Percentiles rank a stretch among this genome's conserved stretches.
Conservation (phyloP, 371 early-diverging fungal species). For the Lichtheimia hyalospora region DNA sequence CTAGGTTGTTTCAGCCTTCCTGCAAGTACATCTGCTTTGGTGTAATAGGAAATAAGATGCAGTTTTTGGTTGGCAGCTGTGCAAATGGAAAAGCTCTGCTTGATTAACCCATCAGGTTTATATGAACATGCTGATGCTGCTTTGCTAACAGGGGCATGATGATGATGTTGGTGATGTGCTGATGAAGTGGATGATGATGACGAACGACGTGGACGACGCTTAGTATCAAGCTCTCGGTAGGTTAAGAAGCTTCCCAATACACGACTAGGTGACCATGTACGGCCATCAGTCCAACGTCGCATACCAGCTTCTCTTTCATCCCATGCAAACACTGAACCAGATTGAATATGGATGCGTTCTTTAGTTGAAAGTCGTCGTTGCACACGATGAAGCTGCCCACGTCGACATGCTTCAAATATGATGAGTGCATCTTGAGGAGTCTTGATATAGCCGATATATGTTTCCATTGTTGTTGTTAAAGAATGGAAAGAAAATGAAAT, state of each 20-base stretch:
- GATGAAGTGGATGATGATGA: conserved; percentile 19
- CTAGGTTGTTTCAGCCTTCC: conserved; percentile 54
- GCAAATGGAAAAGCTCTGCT: conserved; percentile 63
- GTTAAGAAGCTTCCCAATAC: conserved; percentile 74
- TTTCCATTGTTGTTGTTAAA: conserved; percentile 31
- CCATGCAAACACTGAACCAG: conserved; percentile 84
- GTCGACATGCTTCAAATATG: conserved; percentile 80
- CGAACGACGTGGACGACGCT: conserved; percentile 39
- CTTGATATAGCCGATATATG: conserved; percentile 66
- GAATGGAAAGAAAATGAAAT: conserved; percentile 11
- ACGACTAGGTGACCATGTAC: conserved; percentile 84
- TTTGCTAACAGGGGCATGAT: conserved; percentile 17
- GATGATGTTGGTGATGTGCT: not conserved
- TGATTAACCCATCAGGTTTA: conserved; percentile 58
- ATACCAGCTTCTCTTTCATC: conserved; percentile 85
- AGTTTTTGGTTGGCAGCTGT: conserved; percentile 77
- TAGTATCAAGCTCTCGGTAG: conserved; percentile 72
- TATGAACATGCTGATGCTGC: conserved; percentile 46
- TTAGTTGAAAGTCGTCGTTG: conserved; percentile 69
- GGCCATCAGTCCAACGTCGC: conserved; percentile 88
- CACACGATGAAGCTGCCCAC: conserved; percentile 61
- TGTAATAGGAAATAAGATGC: conserved; percentile 87
- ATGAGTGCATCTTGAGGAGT: conserved; percentile 80
- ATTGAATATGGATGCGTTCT: conserved; percentile 58
- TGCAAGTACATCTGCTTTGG: conserved; percentile 66